phyloP scores from a whole-genome alignment of 108 stramenopile genomes.

The Nitzschia sp. region DNA sequence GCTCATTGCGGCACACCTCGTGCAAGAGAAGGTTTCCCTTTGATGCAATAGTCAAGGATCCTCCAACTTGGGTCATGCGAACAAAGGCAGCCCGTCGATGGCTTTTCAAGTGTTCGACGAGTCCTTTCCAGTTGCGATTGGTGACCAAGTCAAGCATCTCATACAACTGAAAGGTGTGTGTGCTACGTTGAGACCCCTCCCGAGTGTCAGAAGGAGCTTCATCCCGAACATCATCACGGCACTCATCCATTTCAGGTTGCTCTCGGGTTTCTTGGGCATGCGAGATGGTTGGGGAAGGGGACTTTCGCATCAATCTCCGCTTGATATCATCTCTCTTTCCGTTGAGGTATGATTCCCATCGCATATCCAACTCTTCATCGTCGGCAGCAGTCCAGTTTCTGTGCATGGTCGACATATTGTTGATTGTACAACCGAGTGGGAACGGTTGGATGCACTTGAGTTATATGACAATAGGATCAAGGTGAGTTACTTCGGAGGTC shows the following conservation, averaged over 20 bases:
- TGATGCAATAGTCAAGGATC: constrained; percentile 16
- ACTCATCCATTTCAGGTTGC: constrained; percentile 3
- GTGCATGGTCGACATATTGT: neutral
- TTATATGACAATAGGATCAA: no score
- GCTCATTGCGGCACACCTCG: constrained; percentile 58
- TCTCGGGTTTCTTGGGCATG: constrained; percentile 11
- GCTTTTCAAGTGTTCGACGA: constrained; percentile 11
- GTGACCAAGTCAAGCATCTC: constrained; percentile 34
- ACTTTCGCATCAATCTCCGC: constrained; percentile 9
- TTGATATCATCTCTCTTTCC: constrained; percentile 26
- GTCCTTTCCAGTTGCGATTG: constrained; percentile 30
- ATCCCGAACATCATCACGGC: neutral
- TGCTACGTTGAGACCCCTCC: constrained; percentile 3
- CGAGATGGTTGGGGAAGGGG: neutral
- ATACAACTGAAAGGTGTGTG: constrained; percentile 19
- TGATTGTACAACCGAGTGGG: neutral
- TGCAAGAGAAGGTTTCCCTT: constrained; percentile 53
- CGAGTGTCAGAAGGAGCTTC: neutral
- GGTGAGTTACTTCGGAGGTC: neutral
- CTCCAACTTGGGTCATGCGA: constrained; percentile 16
- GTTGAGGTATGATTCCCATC: constrained; percentile 36
- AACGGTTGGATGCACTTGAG: no score
- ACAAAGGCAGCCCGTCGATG: constrained; percentile 24
- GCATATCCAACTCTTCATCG: constrained; percentile 27
- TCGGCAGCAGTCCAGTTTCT: constrained; percentile 6